phyloP scores from a whole-genome alignment of 257 asterid species.

The Galeopsis tetrahit region DNA sequence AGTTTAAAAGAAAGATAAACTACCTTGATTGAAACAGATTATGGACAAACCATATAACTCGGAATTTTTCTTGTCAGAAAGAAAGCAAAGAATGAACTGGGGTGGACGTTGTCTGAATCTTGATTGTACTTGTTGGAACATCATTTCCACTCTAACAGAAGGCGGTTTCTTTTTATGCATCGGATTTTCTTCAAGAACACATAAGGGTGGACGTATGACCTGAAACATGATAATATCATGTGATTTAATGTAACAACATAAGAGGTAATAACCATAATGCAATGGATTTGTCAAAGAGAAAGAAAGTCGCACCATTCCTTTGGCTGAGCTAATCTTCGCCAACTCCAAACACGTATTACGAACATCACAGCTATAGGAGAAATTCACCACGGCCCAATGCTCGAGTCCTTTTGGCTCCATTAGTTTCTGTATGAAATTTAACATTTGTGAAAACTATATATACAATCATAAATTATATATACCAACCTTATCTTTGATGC shows the following conservation, averaged over 20 bases:
- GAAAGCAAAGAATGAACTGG: slow-evolving; percentile 51
- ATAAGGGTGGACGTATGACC: slow-evolving; percentile 44
- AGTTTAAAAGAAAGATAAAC: background rate
- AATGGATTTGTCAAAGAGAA: background rate
- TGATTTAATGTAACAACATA: background rate
- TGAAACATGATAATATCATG: slow-evolving; percentile 20
- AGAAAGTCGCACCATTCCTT: slow-evolving; percentile 48
- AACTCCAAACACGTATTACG: slow-evolving; percentile 34
- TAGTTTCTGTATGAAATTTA: slow-evolving; percentile 36
- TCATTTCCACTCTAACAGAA: slow-evolving; percentile 50
- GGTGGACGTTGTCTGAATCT: slow-evolving; percentile 45
- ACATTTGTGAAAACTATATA: background rate
- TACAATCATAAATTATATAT: background rate
- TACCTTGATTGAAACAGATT: background rate
- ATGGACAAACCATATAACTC: slow-evolving; percentile 48
- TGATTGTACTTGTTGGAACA: slow-evolving; percentile 42
- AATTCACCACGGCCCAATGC: slow-evolving; percentile 53
- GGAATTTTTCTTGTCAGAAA: slow-evolving; percentile 43
- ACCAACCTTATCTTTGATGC: slow-evolving; percentile 53
- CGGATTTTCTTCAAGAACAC: slow-evolving; percentile 49
- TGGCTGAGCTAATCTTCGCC: slow-evolving; percentile 38
- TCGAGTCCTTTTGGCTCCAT: slow-evolving; percentile 47
- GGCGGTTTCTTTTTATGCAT: slow-evolving; percentile 42
- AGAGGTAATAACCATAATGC: background rate
- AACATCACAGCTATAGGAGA: slow-evolving; percentile 42